Conservation (phyloP, 2,329 filamentous ascomycete genomes). For the Nigrospora sphaerica region DNA sequence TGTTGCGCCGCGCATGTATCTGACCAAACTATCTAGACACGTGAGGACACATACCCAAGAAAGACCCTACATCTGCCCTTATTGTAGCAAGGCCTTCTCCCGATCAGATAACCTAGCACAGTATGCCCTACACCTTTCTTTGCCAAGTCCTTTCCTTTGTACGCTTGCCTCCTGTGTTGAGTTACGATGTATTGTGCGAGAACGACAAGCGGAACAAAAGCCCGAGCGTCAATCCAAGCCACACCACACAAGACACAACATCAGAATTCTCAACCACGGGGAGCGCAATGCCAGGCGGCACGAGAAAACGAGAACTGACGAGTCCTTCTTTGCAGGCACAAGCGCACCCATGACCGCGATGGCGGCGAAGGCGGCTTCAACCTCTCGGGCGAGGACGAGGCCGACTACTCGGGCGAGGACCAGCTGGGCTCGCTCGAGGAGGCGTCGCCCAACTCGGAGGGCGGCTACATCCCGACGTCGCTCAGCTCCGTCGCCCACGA, state of each 20-base stretch:
- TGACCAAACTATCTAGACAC: slow-evolving; percentile 62
- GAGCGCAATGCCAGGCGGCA: not conserved
- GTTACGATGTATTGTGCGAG: slow-evolving; percentile 29
- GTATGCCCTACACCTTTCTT: slow-evolving; percentile 50
- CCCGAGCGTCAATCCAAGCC: slow-evolving; percentile 19
- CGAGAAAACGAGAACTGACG: slow-evolving; percentile 24
- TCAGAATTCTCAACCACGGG: slow-evolving; percentile 4
- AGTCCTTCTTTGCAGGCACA: slow-evolving; percentile 60
- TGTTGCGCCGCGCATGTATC: slow-evolving; percentile 34
- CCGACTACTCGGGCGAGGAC: slow-evolving; percentile 76
- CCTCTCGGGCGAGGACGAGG: slow-evolving; percentile 76
- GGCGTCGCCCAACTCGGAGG: slow-evolving; percentile 65
- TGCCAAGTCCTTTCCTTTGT: slow-evolving; percentile 26
- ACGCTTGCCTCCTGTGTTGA: slow-evolving; percentile 30
- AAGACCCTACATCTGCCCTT: slow-evolving; percentile 93
- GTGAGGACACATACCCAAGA: slow-evolving; percentile 99
- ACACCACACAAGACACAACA: slow-evolving; percentile 26
- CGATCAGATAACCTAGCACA: slow-evolving; percentile 98
- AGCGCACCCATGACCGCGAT: slow-evolving; percentile 64
- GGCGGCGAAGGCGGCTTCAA: slow-evolving; percentile 51
- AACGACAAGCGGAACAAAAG: slow-evolving; percentile 19
- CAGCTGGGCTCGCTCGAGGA: slow-evolving; percentile 76
- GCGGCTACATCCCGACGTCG: slow-evolving; percentile 50
- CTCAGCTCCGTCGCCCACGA: slow-evolving; percentile 37
- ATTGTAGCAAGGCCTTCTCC: slow-evolving; percentile 98